Evolutionary conservation across 2,329 filamentous ascomycete species (phyloP).

Genomic region (Arthroderma uncinatum): DNA sequence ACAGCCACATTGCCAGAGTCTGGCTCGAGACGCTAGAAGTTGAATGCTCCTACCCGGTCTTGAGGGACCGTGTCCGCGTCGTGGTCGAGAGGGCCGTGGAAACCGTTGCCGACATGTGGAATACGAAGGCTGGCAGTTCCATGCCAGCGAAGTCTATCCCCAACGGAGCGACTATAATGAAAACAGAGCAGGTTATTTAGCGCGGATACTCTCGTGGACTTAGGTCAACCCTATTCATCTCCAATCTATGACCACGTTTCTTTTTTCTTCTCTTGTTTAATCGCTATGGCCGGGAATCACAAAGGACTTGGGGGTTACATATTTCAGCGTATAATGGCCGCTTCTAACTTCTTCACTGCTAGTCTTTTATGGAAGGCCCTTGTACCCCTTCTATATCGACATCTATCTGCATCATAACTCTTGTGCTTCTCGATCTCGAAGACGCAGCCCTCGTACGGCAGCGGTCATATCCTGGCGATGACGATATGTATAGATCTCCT

Average conservation of each 20-base stretch:
- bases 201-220: neutral
- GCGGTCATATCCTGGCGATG: no score
- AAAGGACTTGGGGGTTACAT: neutral
- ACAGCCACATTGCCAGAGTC: conserved; percentile 75
- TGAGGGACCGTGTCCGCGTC: conserved; percentile 73
- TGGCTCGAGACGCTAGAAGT: conserved; percentile 90
- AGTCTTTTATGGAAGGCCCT: no score
- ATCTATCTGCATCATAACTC: no score
- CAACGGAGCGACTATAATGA: neutral
- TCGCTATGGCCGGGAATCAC: neutral
- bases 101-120: conserved; percentile 63
- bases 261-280: neutral
- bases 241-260: neutral
- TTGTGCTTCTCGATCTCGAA: no score
- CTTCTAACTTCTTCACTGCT: no score
- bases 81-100: conserved; percentile 86
- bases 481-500: no score
- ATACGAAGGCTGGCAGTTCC: conserved; percentile 7
- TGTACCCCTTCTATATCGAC: no score
- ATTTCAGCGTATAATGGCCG: no score
- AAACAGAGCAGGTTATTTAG: neutral
- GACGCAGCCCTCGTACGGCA: no score
- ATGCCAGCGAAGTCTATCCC: neutral
- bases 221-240: neutral
- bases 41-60: conserved; percentile 66